Percentiles rank a stretch among this genome's conserved stretches.
phyloP scores from a whole-genome alignment of 2,329 filamentous ascomycete species.

The Penicillium digitatum region DNA sequence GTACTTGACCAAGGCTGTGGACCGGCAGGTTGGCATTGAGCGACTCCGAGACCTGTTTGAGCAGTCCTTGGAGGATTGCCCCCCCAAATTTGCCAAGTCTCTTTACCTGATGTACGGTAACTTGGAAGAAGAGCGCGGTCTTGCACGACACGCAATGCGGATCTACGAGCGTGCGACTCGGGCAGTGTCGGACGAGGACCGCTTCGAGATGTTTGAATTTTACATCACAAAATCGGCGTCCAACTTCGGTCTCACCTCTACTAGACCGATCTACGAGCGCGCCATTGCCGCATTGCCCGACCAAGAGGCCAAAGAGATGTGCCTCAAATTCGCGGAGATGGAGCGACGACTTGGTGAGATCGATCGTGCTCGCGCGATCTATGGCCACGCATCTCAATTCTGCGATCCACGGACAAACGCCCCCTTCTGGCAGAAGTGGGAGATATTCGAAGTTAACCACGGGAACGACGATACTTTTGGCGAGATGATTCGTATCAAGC shows the following conservation, averaged over 20 bases:
- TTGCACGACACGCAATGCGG: slow-evolving; percentile 94
- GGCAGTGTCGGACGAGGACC: slow-evolving; percentile 89
- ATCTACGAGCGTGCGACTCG: slow-evolving; percentile 97
- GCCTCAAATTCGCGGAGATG: slow-evolving; percentile 97
- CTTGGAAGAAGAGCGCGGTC: slow-evolving; percentile 88
- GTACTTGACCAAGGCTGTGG: slow-evolving; percentile 94
- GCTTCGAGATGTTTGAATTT: slow-evolving; percentile 97
- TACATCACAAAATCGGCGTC: slow-evolving; percentile 98
- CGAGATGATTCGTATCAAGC: slow-evolving; percentile 96
- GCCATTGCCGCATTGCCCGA: slow-evolving; percentile 93
- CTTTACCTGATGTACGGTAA: slow-evolving; percentile 98
- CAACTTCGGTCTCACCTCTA: slow-evolving; percentile 95
- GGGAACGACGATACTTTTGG: slow-evolving; percentile 99
- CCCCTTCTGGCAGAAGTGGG: slow-evolving; percentile 94
- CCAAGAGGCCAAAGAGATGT: slow-evolving; percentile 92
- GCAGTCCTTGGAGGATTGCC: slow-evolving; percentile 90
- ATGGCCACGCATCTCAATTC: slow-evolving; percentile 94
- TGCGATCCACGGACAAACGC: slow-evolving; percentile 89
- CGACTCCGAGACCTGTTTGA: slow-evolving; percentile 92
- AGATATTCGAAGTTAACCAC: slow-evolving; percentile 93
- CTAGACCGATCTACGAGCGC: slow-evolving; percentile 90
- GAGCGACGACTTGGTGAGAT: slow-evolving; percentile 88
- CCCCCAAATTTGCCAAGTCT: slow-evolving; percentile 91
- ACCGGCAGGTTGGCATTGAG: slow-evolving; percentile 93
- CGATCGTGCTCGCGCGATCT: slow-evolving; percentile 90